Evolutionary conservation across 176 grass and related monocot genomes (phyloP), one percentile per base, ranked within the genome.

Genomic region (Eremochloa ophiuroides): DNA sequence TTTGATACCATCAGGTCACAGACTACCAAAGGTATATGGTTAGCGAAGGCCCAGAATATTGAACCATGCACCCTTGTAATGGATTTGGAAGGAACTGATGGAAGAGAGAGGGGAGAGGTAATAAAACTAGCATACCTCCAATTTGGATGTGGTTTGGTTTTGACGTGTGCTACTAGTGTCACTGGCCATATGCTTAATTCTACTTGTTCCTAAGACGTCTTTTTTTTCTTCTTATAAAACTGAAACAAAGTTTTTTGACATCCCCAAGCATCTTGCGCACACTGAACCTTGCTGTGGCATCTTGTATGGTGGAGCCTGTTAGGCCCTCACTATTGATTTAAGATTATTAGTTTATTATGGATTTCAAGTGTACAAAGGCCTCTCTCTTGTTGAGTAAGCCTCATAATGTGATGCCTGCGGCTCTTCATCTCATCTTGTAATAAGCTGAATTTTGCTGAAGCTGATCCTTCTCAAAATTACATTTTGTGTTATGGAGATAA

Each of bases 11-110:
- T 86, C 82, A 98, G 96, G 90, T 98, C 96, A 40, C 96, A 98
- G 80, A 98, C 96, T 70, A 98, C 96, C 41, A 98, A 95, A 89
- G 96, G 96, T 78, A 90, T 98, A 80, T 98, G 96, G 96, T 77
- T 93, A 83, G 93, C 93, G 17, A 81, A 81, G 51, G 88, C 90
- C 74, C 72, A 83, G 56, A 82, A 94, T 74, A 95, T 98, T 86
- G 96, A 98, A 82, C 96, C 93, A 25, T 93, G 76, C 62, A 98
- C 96, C 38, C 88, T 95, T 74, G 88, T 95, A 63, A 98, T 98
- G 96, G 96, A 98, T 81, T 93, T 98, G 85, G 96, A 98, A 88
- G 96, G 96, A 48, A 98, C 90, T 64, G 96, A 98, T 88, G 96
- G 96, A 78, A 89, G 96, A 83, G 96, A 98, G 78, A 89, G 96